Percentiles rank a stretch among this genome's conserved stretches.
These are phyloP conservation scores for Xylariaceae sp. DNA, from an alignment of 2,329 filamentous ascomycete genomes.

Conservation along the genomic window DNA sequence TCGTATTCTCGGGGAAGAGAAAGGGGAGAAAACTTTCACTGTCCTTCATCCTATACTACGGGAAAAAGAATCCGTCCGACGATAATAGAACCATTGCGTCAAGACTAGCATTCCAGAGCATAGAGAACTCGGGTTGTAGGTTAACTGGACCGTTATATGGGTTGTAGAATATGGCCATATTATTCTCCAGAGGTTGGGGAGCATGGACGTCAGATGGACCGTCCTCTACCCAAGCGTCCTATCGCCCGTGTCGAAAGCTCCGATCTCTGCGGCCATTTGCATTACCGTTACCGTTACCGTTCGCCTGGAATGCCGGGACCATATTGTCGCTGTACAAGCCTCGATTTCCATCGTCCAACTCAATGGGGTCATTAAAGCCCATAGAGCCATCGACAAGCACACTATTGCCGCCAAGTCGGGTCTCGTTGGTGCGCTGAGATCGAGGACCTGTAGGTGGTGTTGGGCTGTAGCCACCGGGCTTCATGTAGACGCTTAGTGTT, in stretches of 20 bases:
- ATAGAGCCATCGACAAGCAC: slow-evolving; percentile 59
- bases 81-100: too few relatives aligned
- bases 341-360: slow-evolving; percentile 45
- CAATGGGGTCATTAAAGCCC: slow-evolving; percentile 59
- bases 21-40: too few relatives aligned
- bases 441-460: slow-evolving; percentile 42
- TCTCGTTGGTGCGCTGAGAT: slow-evolving; percentile 40
- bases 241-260: slow-evolving; percentile 34
- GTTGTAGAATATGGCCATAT: too few relatives aligned
- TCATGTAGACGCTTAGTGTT: slow-evolving; percentile 74
- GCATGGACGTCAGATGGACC: not conserved
- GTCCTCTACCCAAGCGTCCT: slow-evolving; percentile 17
- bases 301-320: slow-evolving; percentile 35
- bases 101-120: too few relatives aligned
- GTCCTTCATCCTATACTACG: too few relatives aligned
- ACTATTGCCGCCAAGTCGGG: slow-evolving; percentile 42
- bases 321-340: slow-evolving; percentile 61
- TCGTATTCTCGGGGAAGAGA: too few relatives aligned
- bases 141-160: too few relatives aligned
- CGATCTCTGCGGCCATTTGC: slow-evolving; percentile 31
- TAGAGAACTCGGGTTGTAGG: too few relatives aligned
- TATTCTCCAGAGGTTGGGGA: too few relatives aligned
- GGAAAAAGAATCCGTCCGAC: too few relatives aligned
- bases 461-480: slow-evolving; percentile 54
- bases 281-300: slow-evolving; percentile 24